A percentile compares a stretch with the other conserved stretches of the same genome.
These are phyloP conservation scores for Pseudocercospora pini-densiflorae DNA, from an alignment of 2,329 filamentous ascomycete genomes.

Conservation along the genomic window DNA sequence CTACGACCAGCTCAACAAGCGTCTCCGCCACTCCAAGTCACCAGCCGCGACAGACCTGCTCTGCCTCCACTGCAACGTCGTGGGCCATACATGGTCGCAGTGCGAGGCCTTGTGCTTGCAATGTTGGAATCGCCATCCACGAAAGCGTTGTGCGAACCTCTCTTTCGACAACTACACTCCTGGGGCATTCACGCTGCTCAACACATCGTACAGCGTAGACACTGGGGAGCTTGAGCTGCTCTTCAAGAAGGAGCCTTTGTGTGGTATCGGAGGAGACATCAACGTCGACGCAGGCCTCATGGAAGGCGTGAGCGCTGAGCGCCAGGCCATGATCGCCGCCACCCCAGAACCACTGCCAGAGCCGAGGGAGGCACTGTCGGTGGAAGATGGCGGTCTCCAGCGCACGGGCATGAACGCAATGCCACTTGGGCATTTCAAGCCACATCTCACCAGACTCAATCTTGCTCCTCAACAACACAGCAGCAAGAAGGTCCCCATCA, in stretches of 20 bases:
- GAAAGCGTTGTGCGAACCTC: slow-evolving; percentile 1
- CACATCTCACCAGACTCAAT: background rate
- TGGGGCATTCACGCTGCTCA: background rate
- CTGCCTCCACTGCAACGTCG: slow-evolving; percentile 14
- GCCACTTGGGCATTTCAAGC: background rate
- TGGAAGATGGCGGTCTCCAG: background rate
- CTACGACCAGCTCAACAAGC: background rate
- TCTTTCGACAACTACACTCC: background rate
- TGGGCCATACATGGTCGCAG: slow-evolving; percentile 5
- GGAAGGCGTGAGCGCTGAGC: slow-evolving; percentile 12
- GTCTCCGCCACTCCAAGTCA: background rate
- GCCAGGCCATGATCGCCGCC: slow-evolving; percentile 14
- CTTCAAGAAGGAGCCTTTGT: background rate
- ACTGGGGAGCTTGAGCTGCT: background rate
- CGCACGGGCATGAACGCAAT: slow-evolving; percentile 4
- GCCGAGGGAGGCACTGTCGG: background rate
- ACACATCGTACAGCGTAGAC: background rate
- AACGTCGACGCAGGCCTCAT: background rate
- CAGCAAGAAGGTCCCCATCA: background rate
- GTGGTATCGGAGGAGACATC: background rate
- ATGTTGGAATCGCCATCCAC: slow-evolving; percentile 7
- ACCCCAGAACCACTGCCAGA: background rate
- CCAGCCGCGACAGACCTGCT: background rate
- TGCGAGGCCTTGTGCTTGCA: slow-evolving; percentile 12
- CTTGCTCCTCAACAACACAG: background rate